Evolutionary conservation across 2,329 filamentous ascomycete genomes (phyloP), one percentile per base, ranked within the genome.

Genomic region (Davidsoniella neocaledoniae): DNA sequence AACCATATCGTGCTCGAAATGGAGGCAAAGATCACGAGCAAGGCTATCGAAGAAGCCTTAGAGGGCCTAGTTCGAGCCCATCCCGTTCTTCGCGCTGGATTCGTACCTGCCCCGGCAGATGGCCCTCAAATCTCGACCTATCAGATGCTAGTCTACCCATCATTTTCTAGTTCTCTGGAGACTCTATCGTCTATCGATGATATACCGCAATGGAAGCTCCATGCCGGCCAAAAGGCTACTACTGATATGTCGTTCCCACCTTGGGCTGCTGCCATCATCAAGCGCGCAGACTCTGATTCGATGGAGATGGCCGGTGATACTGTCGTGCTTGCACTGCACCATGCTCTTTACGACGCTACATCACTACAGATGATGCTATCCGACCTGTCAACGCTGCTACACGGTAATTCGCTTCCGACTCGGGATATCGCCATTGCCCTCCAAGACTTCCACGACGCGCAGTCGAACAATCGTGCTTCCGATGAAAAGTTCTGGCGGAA

Each of bases 321-420:
- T 33, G 8, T 33, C 3, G 29, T 33, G 29, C 29, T 33, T 12
- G 60, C 67, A 1, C 69, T 86, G 2, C 82, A 93, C 55, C 88
- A 95, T 64, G 83, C 84, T 0, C 67, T 95, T 0, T 95, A 93
- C 56, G 88, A 95, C 65, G 88, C 86, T 0, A 71, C 77, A 39
- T 87, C 86, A 7, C 65, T 95, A 9, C 68, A 74, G 3, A 58
- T 69, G 0, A 70, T 95, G 1, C 63, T 94, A 2, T 58, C 67
- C 0, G 75, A 82, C 56, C 66, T 94, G 10, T 55, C 57, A 0
- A 45, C 43, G 1, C 33, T 60, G 5, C 38, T 70, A 4, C 48
- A 55, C 2, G 57, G 57, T 6, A 43, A 51, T 7, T 17, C 53
- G 4, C 46, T 56, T 1, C 14, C 33, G 3, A n/a, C 47, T 10